Base-by-base conservation (phyloP, 2,329 filamentous ascomycete species). In the Apiospora arundinis region DNA sequence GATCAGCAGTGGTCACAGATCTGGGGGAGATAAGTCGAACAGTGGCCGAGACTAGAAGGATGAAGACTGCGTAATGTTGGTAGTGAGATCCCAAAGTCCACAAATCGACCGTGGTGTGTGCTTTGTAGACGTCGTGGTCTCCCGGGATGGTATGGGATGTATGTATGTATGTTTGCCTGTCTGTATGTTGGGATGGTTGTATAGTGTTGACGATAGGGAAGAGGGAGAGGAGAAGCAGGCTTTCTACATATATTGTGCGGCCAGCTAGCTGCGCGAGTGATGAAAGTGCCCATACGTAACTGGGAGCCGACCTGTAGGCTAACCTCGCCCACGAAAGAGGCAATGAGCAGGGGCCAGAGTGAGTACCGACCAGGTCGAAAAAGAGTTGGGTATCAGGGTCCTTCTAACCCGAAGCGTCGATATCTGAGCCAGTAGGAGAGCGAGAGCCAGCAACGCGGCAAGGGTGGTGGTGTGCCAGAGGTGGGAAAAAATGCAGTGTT, bases 1-100 rank as follows among this genome's bases (percentile, higher is more conserved):
- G 79, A 80, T 80, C 79, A 79, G 77, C 79, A 75, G 75, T 76
- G 75, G 74, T 76, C 76, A 77, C 75, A 78, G 76, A 78, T 77
- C 68, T 37, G 56, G 68, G 52, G 68, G 66, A 68, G 66, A 68
- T 68, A 48, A 48, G 56, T 63, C 56, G 56, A 63, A 63, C 56
- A 40, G 40, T 63, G 56, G 56, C 56, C 49, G 68, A n/a, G 49
- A 69, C 71, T 71, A 73, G 71, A 68, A 70, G 71, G 70, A 70
- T 60, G 66, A 69, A n/a, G 66, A 70, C 69, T 52, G 46, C 68
- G 69, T 49, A 32, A 67, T 48, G 69, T 67, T 68, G 32, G 56
- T 63, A 63, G 56, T 37, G 28, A 63, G 56, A 63, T 63, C 56
- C 56, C 56, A 63, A 63, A 63, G 56, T 63, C 56, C 56, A 63